A percentile compares a stretch with the other conserved stretches of the same genome.
These are phyloP conservation scores for Paratinospora sagittata DNA, from an alignment of 164 flowering plant genomes.

Conservation along the genomic window DNA sequence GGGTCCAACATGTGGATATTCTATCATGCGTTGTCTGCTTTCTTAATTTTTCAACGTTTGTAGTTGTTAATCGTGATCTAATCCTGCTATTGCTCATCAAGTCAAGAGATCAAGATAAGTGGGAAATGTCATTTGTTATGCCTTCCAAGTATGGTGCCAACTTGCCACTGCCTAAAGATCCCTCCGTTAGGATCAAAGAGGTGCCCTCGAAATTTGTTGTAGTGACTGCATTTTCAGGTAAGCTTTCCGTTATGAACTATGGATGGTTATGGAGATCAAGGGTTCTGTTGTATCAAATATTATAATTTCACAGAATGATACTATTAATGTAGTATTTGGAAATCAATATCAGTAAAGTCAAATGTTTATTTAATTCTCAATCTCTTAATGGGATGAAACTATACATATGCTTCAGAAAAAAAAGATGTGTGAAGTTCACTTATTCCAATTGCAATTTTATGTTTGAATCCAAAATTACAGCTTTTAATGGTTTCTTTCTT, in stretches of 20 bases:
- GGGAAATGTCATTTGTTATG: constrained; percentile 96
- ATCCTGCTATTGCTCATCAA: constrained; percentile 14
- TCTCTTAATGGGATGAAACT: not conserved
- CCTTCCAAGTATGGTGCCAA: constrained; percentile 86
- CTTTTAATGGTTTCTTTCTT: not conserved
- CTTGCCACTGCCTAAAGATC: constrained; percentile 72
- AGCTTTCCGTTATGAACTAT: not conserved
- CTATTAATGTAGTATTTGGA: too few species aligned
- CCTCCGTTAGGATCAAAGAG: constrained; percentile 61
- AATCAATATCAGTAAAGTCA: too few species aligned
- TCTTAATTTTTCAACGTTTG: not conserved
- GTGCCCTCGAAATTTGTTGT: constrained; percentile 65
- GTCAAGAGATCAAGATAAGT: constrained; percentile 46
- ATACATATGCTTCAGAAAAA: not conserved
- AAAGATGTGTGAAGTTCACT: not conserved
- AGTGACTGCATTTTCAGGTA: constrained; percentile 87
- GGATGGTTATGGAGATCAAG: too few species aligned
- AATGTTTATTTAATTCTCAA: not conserved
- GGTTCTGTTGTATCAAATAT: too few species aligned
- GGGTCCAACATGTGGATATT: not conserved
- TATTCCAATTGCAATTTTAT: not conserved
- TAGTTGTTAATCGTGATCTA: not conserved
- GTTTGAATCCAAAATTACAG: not conserved
- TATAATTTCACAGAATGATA: too few species aligned
- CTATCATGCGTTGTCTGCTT: not conserved